phyloP scores from a whole-genome alignment of 1,284 basidiomycete genomes.

The Earliella scabrosa region DNA sequence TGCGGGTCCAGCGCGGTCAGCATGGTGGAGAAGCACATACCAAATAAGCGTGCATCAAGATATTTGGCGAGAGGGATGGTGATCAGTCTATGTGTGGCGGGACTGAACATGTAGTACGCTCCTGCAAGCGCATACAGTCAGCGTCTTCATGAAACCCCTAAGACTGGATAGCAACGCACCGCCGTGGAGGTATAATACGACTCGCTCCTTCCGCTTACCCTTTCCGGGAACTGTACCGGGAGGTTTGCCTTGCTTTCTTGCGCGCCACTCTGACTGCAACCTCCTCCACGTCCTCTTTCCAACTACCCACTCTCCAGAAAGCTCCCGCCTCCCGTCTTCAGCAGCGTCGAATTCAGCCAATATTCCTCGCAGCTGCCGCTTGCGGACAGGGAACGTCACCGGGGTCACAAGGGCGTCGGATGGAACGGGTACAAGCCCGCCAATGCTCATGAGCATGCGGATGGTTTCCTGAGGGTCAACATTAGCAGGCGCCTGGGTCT shows the following conservation, averaged over 20 bases:
- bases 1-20: not conserved
- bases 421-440: constrained; percentile 86
- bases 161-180: constrained; percentile 49
- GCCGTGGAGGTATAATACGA: constrained; percentile 94
- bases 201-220: constrained; percentile 65
- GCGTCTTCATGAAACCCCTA: not conserved
- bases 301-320: constrained; percentile 97
- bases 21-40: constrained; percentile 57
- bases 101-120: constrained; percentile 93
- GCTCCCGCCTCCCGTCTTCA: constrained; percentile 77
- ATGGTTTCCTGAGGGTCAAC: constrained; percentile 59
- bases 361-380: constrained; percentile 76
- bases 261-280: constrained; percentile 85
- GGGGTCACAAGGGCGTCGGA: constrained; percentile 96
- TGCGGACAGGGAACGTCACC: constrained; percentile 87
- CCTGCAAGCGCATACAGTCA: constrained; percentile 45
- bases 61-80: constrained; percentile 93
- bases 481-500: not conserved
- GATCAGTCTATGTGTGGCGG: constrained; percentile 91
- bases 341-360: constrained; percentile 75
- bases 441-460: constrained; percentile 81
- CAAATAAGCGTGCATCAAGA: constrained; percentile 93
- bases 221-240: constrained; percentile 21
- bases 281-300: constrained; percentile 90
- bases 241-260: constrained; percentile 27